Evolutionary conservation across 1,139 yeast species (phyloP), one percentile per base, ranked within the genome.

Genomic region (Hansenula sp.): DNA sequence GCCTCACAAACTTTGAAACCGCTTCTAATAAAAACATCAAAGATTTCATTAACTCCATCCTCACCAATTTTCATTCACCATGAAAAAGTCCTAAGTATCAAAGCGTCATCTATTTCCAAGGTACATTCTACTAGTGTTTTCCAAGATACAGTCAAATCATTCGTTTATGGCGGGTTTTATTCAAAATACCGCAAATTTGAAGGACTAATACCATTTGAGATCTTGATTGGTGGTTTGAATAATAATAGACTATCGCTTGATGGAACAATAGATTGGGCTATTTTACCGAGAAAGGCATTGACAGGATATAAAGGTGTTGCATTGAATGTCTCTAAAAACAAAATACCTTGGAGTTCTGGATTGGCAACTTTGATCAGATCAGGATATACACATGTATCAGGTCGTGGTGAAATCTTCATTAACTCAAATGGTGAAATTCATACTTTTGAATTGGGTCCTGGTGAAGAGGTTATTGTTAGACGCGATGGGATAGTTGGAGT

Each of bases 231-330:
- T 18, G 38, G 38, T 8, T 5, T 6, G 3, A 16, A 28, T 28
- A 36, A 18, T 17, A 36, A 36, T 28, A 36, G 28, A 18, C 49
- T 81, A 32, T 52, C 65, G 6, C 58, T 81, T 45, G 84, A 81
- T 50, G 88, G 88, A 1, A 63, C 74, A 1, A 62, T 62, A 24
- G 88, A 81, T 53, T 81, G 86, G 85, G 84, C 84, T 1, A 48
- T 81, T 4, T 64, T 81, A 39, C 66, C 74, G 37, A 63, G 67
- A 4, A 57, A 66, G 12, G 70, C 80, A 0, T 58, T 81, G 25
- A 78, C 77, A 41, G 75, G 71, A 1, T 78, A 71, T 50, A 61
- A 76, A 2, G 87, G 87, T 1, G 67, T 71, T 30, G 70, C 81
- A 1, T 61, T 81, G 38, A 57, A 62, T 15, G 58, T 78, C 2